phyloP scores from a whole-genome alignment of 805 yeast species.

The Yamadazyma philogaea region DNA sequence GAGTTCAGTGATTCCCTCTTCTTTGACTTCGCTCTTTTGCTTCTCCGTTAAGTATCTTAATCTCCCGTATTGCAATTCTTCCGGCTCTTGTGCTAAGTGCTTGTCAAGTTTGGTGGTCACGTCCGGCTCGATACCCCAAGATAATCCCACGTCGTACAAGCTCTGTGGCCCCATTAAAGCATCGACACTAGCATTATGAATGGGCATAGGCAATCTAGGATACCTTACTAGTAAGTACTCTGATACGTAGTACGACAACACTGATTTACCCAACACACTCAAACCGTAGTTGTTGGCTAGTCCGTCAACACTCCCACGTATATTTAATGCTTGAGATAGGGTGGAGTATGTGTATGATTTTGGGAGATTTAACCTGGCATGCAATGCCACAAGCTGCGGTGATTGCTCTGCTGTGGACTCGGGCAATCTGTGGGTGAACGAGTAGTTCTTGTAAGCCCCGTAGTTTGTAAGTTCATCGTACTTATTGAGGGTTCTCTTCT shows the following conservation, averaged over 20 bases:
- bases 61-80: constrained; percentile 66
- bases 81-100: constrained; percentile 65
- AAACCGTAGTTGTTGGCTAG: constrained; percentile 75
- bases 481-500: constrained; percentile 26
- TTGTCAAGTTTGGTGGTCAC: constrained; percentile 59
- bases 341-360: constrained; percentile 55
- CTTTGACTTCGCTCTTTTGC: constrained; percentile 28
- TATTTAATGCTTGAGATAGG: constrained; percentile 77
- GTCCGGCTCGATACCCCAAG: constrained; percentile 91
- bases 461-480: constrained; percentile 34
- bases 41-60: constrained; percentile 47
- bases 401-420: constrained; percentile 51
- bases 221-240: constrained; percentile 71
- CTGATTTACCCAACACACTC: constrained; percentile 75
- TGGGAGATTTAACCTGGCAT: constrained; percentile 70
- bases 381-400: constrained; percentile 76
- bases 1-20: constrained; percentile 51
- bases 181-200: constrained; percentile 72
- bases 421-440: constrained; percentile 44
- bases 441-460: constrained; percentile 38
- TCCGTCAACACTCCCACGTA: constrained; percentile 39
- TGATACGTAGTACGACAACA: constrained; percentile 70
- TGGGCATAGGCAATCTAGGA: constrained; percentile 85
- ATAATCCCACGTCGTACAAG: constrained; percentile 61
- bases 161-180: constrained; percentile 69